These are phyloP conservation scores for Haematococcus sp. DNA, from an alignment of 139 green algal species.

Conservation along the genomic window DNA sequence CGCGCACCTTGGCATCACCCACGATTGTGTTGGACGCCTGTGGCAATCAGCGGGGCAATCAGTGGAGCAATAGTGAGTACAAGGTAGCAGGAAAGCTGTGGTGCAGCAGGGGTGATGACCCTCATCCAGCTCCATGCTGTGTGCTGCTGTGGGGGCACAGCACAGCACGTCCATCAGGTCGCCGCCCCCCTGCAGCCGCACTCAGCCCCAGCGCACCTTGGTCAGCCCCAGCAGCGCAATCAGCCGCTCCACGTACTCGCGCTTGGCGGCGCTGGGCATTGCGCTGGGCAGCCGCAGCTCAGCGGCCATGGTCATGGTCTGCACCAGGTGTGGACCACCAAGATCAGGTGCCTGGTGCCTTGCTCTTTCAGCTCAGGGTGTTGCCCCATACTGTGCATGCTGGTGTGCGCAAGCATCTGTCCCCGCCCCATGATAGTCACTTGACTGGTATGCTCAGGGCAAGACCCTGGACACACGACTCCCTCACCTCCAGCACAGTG, in stretches of 20 bases:
- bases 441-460: background rate
- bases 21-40: conserved; percentile 66
- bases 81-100: background rate
- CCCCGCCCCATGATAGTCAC: background rate
- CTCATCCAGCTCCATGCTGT: background rate
- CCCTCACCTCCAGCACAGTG: conserved; percentile 60
- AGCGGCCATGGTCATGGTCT: conserved; percentile 79
- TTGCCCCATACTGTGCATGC: background rate
- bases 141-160: background rate
- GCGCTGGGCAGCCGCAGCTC: conserved; percentile 59
- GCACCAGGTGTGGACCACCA: too few species aligned
- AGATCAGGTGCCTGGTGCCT: background rate
- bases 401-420: background rate
- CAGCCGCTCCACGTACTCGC: conserved; percentile 61
- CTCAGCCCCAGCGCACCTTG: conserved; percentile 54
- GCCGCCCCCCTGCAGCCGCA: too few species aligned
- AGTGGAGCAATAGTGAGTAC: too few species aligned
- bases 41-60: background rate
- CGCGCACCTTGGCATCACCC: conserved; percentile 67
- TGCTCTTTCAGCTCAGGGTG: background rate
- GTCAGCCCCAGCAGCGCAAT: conserved; percentile 70
- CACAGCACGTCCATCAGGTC: conserved; percentile 29
- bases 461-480: too few species aligned
- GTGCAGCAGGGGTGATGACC: background rate
- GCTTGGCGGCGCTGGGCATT: conserved; percentile 22